Conservation (phyloP, 2,329 filamentous ascomycete species). For the Trichoderma endophyticum region DNA sequence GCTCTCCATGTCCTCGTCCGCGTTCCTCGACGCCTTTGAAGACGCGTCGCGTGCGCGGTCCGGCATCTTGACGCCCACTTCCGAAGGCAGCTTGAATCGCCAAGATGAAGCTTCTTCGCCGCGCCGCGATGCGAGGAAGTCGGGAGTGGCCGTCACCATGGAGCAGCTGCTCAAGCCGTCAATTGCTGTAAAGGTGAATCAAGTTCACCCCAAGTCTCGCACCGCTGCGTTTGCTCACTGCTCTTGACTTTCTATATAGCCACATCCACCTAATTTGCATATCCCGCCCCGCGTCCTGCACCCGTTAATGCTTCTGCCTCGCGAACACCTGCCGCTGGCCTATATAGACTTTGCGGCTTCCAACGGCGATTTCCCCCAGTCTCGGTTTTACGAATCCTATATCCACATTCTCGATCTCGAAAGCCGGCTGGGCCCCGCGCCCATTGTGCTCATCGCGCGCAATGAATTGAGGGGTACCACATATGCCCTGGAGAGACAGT, state of each 20-base stretch:
- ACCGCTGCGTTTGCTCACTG: not conserved
- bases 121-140: conserved; percentile 35
- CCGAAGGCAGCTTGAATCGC: conserved; percentile 38
- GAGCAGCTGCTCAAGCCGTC: conserved; percentile 50
- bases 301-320: conserved; percentile 60
- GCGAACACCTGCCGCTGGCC: conserved; percentile 59
- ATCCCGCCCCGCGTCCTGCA: conserved; percentile 54
- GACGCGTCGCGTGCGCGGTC: conserved; percentile 51
- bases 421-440: conserved; percentile 52
- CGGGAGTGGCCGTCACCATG: conserved; percentile 41
- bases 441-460: conserved; percentile 59
- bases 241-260: conserved; percentile 41
- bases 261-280: conserved; percentile 52
- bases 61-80: conserved; percentile 41
- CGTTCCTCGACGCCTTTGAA: conserved; percentile 29
- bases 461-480: conserved; percentile 52
- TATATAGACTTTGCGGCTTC: conserved; percentile 56
- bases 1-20: conserved; percentile 34
- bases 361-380: conserved; percentile 48
- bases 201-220: no score
- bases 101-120: conserved; percentile 31
- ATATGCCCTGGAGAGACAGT: conserved; percentile 65
- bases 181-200: conserved; percentile 51
- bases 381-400: conserved; percentile 58
- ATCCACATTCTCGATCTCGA: conserved; percentile 63